Percentiles rank a stretch among this genome's conserved stretches.
These are phyloP conservation scores for Hanseniaspora occidentalis DNA, from an alignment of 805 yeast species.

Conservation along the genomic window DNA sequence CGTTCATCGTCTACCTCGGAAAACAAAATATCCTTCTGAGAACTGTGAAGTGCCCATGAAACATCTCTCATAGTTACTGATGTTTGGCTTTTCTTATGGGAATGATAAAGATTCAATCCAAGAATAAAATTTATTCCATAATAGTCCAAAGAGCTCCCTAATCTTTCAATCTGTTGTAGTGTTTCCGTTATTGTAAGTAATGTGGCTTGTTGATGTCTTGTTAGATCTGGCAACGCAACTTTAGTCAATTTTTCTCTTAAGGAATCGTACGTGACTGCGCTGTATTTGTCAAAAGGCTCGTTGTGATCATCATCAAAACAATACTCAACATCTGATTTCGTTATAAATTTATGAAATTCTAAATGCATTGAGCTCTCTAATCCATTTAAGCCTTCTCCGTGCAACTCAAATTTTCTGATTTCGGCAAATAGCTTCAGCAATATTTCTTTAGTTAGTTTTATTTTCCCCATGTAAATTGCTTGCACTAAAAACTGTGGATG, in stretches of 20 bases:
- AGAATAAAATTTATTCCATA: slow-evolving; percentile 63
- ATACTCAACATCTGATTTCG: slow-evolving; percentile 15
- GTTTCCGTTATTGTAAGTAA: slow-evolving; percentile 58
- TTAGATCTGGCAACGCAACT: slow-evolving; percentile 61
- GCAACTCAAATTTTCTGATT: slow-evolving; percentile 42
- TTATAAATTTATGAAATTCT: slow-evolving; percentile 17
- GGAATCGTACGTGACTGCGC: slow-evolving; percentile 30
- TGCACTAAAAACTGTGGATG: slow-evolving; percentile 86
- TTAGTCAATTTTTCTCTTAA: slow-evolving; percentile 50
- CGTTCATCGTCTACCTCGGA: slow-evolving; percentile 31
- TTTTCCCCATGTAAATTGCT: slow-evolving; percentile 49
- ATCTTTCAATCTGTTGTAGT: slow-evolving; percentile 39
- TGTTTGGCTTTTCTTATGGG: slow-evolving; percentile 37
- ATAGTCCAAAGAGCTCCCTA: slow-evolving; percentile 22
- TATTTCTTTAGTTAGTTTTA: slow-evolving; percentile 41
- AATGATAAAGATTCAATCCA: slow-evolving; percentile 55
- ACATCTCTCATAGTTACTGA: slow-evolving; percentile 67
- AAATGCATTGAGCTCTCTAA: slow-evolving; percentile 23
- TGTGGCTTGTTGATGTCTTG: slow-evolving; percentile 87
- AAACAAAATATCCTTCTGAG: slow-evolving; percentile 56
- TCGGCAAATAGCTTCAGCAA: slow-evolving; percentile 39
- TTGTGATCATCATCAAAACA: slow-evolving; percentile 14
- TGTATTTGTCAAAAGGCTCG: slow-evolving; percentile 32
- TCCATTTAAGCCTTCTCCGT: slow-evolving; percentile 21
- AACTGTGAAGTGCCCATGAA: slow-evolving; percentile 79